Evolutionary conservation across 1,139 yeast genomes (phyloP).

Genomic region (Debaryomyces fabryi): DNA sequence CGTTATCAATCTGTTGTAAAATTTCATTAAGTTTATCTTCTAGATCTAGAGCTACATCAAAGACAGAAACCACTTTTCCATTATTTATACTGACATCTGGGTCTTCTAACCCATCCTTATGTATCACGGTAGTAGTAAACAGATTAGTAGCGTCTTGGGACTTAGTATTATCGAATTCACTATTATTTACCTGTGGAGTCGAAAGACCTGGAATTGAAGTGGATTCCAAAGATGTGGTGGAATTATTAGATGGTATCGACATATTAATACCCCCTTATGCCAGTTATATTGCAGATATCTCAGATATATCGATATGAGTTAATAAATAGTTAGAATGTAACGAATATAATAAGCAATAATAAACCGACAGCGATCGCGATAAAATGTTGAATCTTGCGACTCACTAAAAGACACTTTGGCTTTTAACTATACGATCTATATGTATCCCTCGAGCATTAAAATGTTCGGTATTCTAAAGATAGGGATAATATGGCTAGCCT

Average conservation of each 20-base stretch:
- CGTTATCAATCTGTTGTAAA: constrained; percentile 26
- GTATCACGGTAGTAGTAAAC: not conserved
- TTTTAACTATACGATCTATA: not conserved
- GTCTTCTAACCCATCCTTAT: constrained; percentile 1
- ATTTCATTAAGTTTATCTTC: constrained; percentile 44
- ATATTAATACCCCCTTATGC: not conserved
- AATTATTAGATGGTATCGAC: constrained; percentile 1
- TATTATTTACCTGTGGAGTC: constrained; percentile 22
- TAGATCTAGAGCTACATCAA: constrained; percentile 55
- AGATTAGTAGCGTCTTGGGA: not conserved
- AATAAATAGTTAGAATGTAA: not conserved
- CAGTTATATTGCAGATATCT: not conserved
- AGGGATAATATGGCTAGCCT: not conserved
- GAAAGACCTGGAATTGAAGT: constrained; percentile 16
- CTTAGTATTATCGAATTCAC: constrained; percentile 10
- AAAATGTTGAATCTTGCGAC: not conserved
- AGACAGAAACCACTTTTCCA: constrained; percentile 33
- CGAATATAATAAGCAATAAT: not conserved
- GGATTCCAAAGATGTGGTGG: constrained; percentile 3
- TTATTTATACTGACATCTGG: constrained; percentile 9
- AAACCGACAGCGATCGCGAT: not conserved
- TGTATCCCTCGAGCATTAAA: not conserved
- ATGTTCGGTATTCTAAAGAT: not conserved
- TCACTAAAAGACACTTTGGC: not conserved
- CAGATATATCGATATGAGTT: not conserved